Conservation (phyloP, 371 early-diverging fungal genomes). For the Apophysomyces variabilis region DNA sequence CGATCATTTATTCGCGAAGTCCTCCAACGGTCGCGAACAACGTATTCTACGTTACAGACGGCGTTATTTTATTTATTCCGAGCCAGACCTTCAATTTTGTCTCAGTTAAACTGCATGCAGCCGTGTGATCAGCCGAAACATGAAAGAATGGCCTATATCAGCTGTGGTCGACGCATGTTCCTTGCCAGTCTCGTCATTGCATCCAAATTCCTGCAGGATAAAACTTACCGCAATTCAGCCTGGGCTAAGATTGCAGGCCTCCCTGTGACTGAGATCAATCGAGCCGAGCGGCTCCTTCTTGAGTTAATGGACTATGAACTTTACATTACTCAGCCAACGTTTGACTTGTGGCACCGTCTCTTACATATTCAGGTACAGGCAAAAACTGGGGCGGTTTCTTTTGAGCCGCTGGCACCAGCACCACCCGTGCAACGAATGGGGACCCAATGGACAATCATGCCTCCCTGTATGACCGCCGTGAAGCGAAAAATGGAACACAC, state of each 20-base stretch:
- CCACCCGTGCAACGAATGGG: neutral
- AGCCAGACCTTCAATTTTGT: constrained; percentile 41
- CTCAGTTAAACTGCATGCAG: constrained; percentile 8
- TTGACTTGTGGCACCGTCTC: constrained; percentile 69
- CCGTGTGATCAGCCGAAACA: constrained; percentile 7
- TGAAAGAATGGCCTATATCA: constrained; percentile 46
- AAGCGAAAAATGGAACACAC: neutral
- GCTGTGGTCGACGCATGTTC: constrained; percentile 76
- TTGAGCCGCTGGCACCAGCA: neutral
- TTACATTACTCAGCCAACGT: constrained; percentile 64
- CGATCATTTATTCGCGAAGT: constrained; percentile 77
- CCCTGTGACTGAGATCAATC: constrained; percentile 72
- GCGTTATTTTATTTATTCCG: constrained; percentile 72
- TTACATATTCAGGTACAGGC: constrained; percentile 54
- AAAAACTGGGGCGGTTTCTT: constrained; percentile 18
- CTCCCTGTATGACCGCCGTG: neutral
- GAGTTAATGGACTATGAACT: constrained; percentile 70
- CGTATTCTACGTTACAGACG: constrained; percentile 78
- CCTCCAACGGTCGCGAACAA: constrained; percentile 73
- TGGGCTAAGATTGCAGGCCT: constrained; percentile 79
- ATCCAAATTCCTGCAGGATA: constrained; percentile 76
- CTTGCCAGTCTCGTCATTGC: constrained; percentile 72
- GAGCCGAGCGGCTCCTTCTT: constrained; percentile 72
- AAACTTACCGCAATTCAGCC: constrained; percentile 77
- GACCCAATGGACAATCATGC: constrained; percentile 7